These are phyloP conservation scores for Blastobotrys ciferrii DNA, from an alignment of 1,139 yeast species.

Conservation along the genomic window DNA sequence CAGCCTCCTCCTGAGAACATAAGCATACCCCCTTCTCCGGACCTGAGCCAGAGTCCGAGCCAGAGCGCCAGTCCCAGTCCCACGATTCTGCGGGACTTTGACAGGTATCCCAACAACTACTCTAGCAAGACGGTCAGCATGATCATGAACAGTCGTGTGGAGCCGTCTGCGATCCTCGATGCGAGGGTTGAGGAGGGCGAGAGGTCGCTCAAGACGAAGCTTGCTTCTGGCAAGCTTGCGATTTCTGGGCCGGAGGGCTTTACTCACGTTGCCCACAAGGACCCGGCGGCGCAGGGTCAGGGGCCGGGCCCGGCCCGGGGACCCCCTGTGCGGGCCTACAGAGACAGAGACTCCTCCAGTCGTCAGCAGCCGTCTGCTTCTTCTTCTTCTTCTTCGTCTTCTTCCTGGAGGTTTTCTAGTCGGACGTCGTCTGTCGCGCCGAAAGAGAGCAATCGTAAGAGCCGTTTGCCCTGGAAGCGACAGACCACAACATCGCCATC, in stretches of 20 bases:
- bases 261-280: slow-evolving; percentile 16
- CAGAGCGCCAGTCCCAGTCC: slow-evolving; percentile 5
- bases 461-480: slow-evolving; percentile 22
- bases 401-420: background rate
- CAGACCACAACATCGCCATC: slow-evolving; percentile 12
- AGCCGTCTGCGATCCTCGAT: background rate
- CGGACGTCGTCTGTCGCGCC: slow-evolving; percentile 4
- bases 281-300: slow-evolving; percentile 3
- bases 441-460: slow-evolving; percentile 16
- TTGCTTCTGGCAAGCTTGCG: slow-evolving; percentile 14
- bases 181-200: background rate
- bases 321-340: slow-evolving; percentile 17
- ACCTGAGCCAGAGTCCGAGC: background rate
- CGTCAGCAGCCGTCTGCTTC: no score
- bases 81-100: slow-evolving; percentile 19
- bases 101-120: slow-evolving; percentile 16
- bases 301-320: slow-evolving; percentile 13
- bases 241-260: slow-evolving; percentile 20
- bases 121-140: slow-evolving; percentile 3
- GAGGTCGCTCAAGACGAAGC: slow-evolving; percentile 5
- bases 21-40: background rate
- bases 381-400: background rate
- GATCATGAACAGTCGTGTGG: slow-evolving; percentile 1
- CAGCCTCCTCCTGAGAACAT: slow-evolving; percentile 6
- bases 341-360: no score